Conservation (phyloP, 176 grass and related monocot species). For the Areca catechu region DNA sequence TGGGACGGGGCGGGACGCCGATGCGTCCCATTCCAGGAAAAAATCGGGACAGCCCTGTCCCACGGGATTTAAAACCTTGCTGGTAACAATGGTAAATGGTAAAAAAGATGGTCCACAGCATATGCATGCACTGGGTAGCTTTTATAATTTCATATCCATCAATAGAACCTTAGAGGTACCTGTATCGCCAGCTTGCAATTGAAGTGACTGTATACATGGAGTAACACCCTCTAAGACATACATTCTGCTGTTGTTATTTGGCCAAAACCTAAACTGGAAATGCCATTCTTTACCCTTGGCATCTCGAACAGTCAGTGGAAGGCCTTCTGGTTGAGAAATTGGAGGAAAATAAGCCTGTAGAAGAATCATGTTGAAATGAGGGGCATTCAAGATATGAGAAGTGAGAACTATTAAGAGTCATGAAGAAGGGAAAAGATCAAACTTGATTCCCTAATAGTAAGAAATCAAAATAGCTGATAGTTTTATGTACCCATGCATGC, state of each 20-base stretch:
- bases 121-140: conserved; percentile 6
- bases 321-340: conserved; percentile 99
- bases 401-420: not conserved
- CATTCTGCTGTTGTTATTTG: conserved; percentile 99
- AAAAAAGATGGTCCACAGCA: not conserved
- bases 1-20: too few species aligned
- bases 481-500: too few species aligned
- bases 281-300: conserved; percentile 99
- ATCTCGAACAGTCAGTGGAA: conserved; percentile 94
- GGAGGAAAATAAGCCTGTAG: conserved; percentile 97
- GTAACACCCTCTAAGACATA: conserved; percentile 98
- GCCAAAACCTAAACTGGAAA: conserved; percentile 98
- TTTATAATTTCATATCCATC: conserved; percentile 6
- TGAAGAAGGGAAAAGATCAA: too few species aligned
- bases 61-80: too few species aligned
- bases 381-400: not conserved
- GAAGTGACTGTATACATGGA: conserved; percentile 97
- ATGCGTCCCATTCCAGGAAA: too few species aligned
- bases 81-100: too few species aligned
- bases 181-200: conserved; percentile 99
- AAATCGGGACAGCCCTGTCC: too few species aligned
- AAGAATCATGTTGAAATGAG: not conserved
- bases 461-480: too few species aligned
- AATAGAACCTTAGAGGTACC: conserved; percentile 28
- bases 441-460: too few species aligned